phyloP scores from a whole-genome alignment of 768 basidiomycete genomes.

The Rhodotorula diobovata region DNA sequence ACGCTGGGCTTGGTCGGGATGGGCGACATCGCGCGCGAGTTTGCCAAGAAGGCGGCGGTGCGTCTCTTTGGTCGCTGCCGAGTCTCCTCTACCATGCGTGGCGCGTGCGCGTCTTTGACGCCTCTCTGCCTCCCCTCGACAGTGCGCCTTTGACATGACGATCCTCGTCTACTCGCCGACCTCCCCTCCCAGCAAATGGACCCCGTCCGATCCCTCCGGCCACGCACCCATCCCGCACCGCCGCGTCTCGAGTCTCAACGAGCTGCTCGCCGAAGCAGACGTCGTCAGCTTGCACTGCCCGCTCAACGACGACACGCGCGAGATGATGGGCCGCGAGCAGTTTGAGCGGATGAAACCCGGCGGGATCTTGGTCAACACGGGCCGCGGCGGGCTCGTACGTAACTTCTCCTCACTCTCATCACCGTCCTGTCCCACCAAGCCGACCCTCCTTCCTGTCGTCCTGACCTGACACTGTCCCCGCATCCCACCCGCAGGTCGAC shows the following conservation, averaged over 20 bases:
- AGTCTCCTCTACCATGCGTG: conserved; percentile 80
- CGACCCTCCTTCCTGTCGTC: background rate
- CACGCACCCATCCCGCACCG: conserved; percentile 42
- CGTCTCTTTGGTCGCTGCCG: too few species aligned
- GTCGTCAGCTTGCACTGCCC: conserved; percentile 84
- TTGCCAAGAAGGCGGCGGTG: conserved; percentile 53
- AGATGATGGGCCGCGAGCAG: conserved; percentile 30
- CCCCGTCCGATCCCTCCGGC: conserved; percentile 54
- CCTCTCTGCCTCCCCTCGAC: conserved; percentile 56
- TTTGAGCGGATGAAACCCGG: conserved; percentile 37
- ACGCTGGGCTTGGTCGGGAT: conserved; percentile 52
- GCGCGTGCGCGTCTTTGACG: conserved; percentile 50
- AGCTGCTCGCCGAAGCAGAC: conserved; percentile 67
- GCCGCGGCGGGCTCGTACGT: conserved; percentile 67
- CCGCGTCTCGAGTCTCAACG: conserved; percentile 58
- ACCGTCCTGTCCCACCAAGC: background rate
- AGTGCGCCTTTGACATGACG: conserved; percentile 56
- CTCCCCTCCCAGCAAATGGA: conserved; percentile 57
- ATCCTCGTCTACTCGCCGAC: conserved; percentile 65
- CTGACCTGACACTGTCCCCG: too few species aligned
- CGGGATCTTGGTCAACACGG: conserved; percentile 42
- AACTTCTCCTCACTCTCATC: background rate
- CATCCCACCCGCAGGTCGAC: conserved; percentile 60
- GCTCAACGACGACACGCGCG: conserved; percentile 58
- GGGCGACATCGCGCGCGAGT: conserved; percentile 57